Evolutionary conservation across 2,329 filamentous ascomycete genomes (phyloP), one percentile per base, ranked within the genome.

Genomic region (Pseudogymnoascus verrucosus): DNA sequence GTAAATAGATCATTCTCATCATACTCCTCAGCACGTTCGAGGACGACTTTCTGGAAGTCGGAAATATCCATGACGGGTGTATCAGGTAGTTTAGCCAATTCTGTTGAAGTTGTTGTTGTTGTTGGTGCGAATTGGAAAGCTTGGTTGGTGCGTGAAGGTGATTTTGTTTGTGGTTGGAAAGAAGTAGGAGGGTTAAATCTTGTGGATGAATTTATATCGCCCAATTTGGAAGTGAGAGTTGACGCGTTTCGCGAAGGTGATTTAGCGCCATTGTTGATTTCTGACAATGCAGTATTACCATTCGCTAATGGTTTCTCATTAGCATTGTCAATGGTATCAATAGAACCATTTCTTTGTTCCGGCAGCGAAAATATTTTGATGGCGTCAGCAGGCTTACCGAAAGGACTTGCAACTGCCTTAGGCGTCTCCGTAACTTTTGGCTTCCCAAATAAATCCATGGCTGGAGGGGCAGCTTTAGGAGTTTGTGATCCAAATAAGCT

Each of bases 281-380:
- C 47, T 14, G 47, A 54, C 47, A 54, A 54, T 31, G 47, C 47
- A 19, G 47, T 54, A 8, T 54, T 31, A 54, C 47, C 47, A 54
- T 54, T 54, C 7, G 47, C 47, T 54, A 54, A 54, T 54, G 47
- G 47, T 54, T 54, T 54, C 47, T 54, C 47, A 54, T 54, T 54
- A 54, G 47, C 47, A 54, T 54, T 54, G 47, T 54, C 26, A 31
- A 54, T 54, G 14, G 47, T 6, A 54, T 54, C n/a, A 54, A 31
- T 16, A 54, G 26, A 31, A 54, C 47, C 47, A 31, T 54, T 54
- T 31, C 14, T 54, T 54, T 54, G 47, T 31, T 54, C 47, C 47
- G 47, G 47, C 8, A 19, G 47, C 47, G 26, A 16, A 19, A 54
- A 54, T 16, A 54, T 54, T 54, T 8, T 54, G 5, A 54, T 54